These are phyloP conservation scores for Linnemannia schmuckeri DNA, from an alignment of 192 early-diverging fungal species.

Conservation along the genomic window DNA sequence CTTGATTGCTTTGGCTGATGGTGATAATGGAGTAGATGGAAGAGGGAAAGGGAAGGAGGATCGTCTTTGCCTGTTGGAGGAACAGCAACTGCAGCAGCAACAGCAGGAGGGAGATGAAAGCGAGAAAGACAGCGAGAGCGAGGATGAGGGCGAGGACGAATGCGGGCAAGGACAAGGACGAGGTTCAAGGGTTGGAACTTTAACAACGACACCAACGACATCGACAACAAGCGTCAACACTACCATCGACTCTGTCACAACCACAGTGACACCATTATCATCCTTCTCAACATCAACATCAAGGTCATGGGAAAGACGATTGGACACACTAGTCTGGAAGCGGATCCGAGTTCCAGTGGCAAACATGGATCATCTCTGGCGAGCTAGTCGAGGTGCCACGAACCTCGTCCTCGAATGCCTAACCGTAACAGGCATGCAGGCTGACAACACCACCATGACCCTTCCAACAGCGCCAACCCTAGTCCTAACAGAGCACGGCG, in stretches of 20 bases:
- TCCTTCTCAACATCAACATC: background rate
- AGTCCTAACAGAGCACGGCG: background rate
- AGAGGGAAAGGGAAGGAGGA: background rate
- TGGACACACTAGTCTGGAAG: conserved; percentile 13
- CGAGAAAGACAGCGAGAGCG: background rate
- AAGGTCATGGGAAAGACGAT: background rate
- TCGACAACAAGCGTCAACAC: background rate
- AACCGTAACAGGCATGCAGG: conserved; percentile 8
- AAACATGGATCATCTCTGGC: conserved; percentile 10
- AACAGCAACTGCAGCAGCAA: background rate
- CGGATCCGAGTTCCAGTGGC: background rate
- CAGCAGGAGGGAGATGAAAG: background rate
- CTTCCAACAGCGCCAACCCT: background rate
- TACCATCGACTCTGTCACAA: background rate
- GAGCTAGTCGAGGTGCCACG: background rate
- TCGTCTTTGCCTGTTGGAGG: background rate
- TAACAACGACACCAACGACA: background rate
- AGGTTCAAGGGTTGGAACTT: background rate
- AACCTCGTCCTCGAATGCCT: conserved; percentile 20
- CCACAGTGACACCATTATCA: background rate
- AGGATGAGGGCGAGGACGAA: background rate
- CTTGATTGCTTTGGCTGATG: background rate
- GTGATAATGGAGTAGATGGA: background rate
- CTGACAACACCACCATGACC: no score
- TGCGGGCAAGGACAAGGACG: background rate